Evolutionary conservation across 108 stramenopile species (phyloP), one percentile per base, ranked within the genome.

Genomic region (Skeletonema tropicum): DNA sequence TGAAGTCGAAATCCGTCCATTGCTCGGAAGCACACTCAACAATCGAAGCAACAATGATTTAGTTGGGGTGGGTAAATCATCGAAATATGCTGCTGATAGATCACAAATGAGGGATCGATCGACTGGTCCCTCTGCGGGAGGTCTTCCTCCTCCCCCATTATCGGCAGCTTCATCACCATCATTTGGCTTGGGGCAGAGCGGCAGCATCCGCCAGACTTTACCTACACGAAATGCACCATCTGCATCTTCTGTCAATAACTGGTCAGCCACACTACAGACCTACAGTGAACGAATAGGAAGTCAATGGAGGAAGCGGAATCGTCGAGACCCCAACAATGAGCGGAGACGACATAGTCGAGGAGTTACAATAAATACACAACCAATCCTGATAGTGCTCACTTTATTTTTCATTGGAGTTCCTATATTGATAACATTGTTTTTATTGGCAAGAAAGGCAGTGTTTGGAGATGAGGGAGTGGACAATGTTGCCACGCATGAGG

Each of bases 331-430:
- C 23, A 55, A 21, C 9, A 55, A 21, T 55, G 52, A 55, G 6
- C 23, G 23, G 23, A 55, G 52, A 23, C 19, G 52, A 9, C 21
- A 11, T 23, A 6, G 26, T 29, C 26, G 52, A 55, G 70, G 60
- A n/a, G 70, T 60, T 29, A 46, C 60, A 3, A 60, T 39, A 13
- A 62, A 74, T 25, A 72, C 79, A 25, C 68, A 69, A 63, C 42
- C 68, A 35, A 74, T 80, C 30, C 46, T 73, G 26, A 17, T 74
- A 5, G 66, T 68, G 36, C 46, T 63, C 31, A 52, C 61, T 23
- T 80, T 72, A 59, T 73, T 80, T 57, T 80, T 80, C 62, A 45
- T 70, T 35, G 73, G 35, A 26, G 60, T 74, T n/a, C 79, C 79
- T n/a, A 39, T 80, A 25, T 65, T 80, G 55, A 55, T 80, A 26